Evolutionary conservation across 805 yeast species (phyloP), one percentile per base, ranked within the genome.

Genomic region (Candida insectorum): DNA sequence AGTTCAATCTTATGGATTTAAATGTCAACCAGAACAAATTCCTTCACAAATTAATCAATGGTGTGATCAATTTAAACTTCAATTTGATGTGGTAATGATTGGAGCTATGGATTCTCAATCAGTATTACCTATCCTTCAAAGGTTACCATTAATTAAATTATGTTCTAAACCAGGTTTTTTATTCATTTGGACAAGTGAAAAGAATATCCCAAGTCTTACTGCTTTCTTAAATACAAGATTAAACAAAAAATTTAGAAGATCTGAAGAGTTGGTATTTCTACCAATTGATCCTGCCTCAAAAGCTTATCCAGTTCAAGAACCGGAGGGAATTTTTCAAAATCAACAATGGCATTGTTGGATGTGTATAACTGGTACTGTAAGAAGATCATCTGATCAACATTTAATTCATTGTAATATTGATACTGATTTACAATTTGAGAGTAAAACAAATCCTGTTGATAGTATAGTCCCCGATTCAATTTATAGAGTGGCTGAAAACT

Each of bases 281-380:
- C 86, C 91, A 2, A 69, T 75, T n/a, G 77, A 78, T 41, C 72
- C 72, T 38, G 56, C 72, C 18, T 81, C 93, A 0, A 77, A 78
- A 1, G 78, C 75, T 49, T 79, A 75, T 42, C 93, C 93, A 1
- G 68, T 69, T 2, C 73, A 74, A 24, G 70, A 71, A 6, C 31
- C 25, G 4, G 34, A 34, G 4, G 49, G 60, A 2, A 52, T 85
- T 16, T 69, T 85, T 35, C 79, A 77, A 39, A 77, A 80, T 38
- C 79, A 84, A 57, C 93, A 84, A 59, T 89, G 96, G 96, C 97
- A 91, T 60, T 89, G 97, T 50, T 84, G 96, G 85, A 88, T 89
- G 96, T 91, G 96, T 47, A 84, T 89, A 33, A 89, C 95, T 2
- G 97, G 97, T 2, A 89, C 97, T 0, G 91, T 89, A 6, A 70